Conservation (phyloP, 2,329 filamentous ascomycete genomes). For the Hypoxylon sp. region DNA sequence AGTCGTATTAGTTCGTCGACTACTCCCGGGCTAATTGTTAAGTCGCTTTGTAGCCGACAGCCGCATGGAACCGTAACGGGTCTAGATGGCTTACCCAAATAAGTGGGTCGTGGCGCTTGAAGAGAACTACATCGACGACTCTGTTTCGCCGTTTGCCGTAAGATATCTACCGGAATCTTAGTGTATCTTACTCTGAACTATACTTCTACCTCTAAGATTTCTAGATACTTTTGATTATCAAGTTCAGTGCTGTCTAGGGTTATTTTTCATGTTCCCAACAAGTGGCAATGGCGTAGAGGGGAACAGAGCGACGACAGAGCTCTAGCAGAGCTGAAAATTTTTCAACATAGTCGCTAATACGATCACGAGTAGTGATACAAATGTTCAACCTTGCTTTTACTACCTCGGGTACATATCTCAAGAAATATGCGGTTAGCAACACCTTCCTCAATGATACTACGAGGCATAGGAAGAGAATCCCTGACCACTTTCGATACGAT, state of each 20-base stretch:
- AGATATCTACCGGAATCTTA: background rate
- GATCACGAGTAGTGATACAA: no score
- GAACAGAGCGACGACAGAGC: no score
- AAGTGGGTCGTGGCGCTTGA: constrained; percentile 18
- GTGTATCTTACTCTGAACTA: background rate
- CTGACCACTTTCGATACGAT: background rate
- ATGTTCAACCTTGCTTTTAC: no score
- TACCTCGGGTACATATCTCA: background rate
- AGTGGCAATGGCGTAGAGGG: background rate
- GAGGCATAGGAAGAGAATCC: background rate
- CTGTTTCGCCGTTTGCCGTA: constrained; percentile 20
- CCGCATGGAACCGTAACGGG: constrained; percentile 23
- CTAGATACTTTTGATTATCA: background rate
- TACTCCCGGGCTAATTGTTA: constrained; percentile 35
- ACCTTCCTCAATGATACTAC: background rate
- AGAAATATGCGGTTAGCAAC: no score
- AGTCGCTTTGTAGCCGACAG: constrained; percentile 13
- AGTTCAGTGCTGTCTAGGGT: background rate
- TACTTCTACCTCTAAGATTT: background rate
- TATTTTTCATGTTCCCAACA: background rate
- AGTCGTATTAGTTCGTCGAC: constrained; percentile 36
- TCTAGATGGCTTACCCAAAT: constrained; percentile 24
- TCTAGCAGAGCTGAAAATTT: no score
- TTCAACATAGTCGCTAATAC: background rate
- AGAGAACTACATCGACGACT: constrained; percentile 20